Conservation (phyloP, 495 filamentous ascomycete species). For the Staphylotrichum tortipilum region DNA sequence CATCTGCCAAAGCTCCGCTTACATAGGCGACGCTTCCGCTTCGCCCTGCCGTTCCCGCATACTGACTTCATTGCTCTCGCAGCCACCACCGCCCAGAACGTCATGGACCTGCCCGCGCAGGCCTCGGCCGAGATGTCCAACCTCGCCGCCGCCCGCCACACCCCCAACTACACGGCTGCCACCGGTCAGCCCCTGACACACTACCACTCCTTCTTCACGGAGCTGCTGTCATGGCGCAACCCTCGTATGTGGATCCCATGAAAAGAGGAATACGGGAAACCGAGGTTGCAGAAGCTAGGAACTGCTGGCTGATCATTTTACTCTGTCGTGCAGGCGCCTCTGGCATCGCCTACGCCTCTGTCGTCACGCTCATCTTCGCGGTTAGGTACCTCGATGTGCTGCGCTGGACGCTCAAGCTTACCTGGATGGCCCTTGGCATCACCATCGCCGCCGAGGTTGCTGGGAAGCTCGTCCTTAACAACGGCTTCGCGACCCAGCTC, state of each 20-base stretch:
- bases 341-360: slow-evolving; percentile 66
- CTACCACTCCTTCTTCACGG: slow-evolving; percentile 94
- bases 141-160: slow-evolving; percentile 60
- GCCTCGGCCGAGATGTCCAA: slow-evolving; percentile 66
- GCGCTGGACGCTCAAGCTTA: slow-evolving; percentile 78
- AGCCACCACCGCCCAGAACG: slow-evolving; percentile 72
- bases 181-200: slow-evolving; percentile 86
- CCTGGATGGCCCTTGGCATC: slow-evolving; percentile 56
- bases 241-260: slow-evolving; percentile 34
- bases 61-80: too few species aligned
- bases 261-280: too few species aligned
- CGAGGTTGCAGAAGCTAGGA: too few species aligned
- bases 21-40: too few species aligned
- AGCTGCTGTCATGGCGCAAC: slow-evolving; percentile 62
- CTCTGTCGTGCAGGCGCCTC: slow-evolving; percentile 64
- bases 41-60: too few species aligned
- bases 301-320: slow-evolving; percentile 10
- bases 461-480: slow-evolving; percentile 66
- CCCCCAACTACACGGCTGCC: slow-evolving; percentile 58
- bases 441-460: slow-evolving; percentile 68
- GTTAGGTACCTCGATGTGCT: slow-evolving; percentile 83
- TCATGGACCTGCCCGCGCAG: slow-evolving; percentile 64
- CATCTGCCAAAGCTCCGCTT: slow-evolving; percentile 32
- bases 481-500: slow-evolving; percentile 75
- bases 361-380: slow-evolving; percentile 75